Evolutionary conservation across 129 eudicot genomes (phyloP), one percentile per base, ranked within the genome.

Genomic region (Mikania micrantha): DNA sequence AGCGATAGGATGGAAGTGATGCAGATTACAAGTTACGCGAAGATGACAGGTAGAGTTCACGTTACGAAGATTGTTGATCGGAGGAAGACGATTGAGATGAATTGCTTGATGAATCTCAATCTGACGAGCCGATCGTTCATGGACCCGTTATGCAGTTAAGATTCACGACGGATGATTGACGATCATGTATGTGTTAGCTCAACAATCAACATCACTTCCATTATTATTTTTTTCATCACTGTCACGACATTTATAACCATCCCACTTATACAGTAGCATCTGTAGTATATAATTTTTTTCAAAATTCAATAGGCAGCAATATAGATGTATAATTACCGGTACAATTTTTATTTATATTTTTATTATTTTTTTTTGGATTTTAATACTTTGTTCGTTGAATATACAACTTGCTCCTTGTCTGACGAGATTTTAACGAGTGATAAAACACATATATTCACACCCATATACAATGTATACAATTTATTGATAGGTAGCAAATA

Each of bases 1-100:
- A 34, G 54, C 25, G 64, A 52, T 8, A 36, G 38, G 9, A 41
- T 12, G 31, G 77, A 72, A 12, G 21, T 41, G 64, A 58, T 76
- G 64, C 59, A 74, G 61, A 53, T 82, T 25, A 59, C 9, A 25
- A 81, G 83, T 16, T 71, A 60, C 22, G 79, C 74, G 29, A 24
- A 32, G 58, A 73, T 82, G 67, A 60, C 74, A 1, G 90, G 86
- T 25, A 73, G 73, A 71, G 78, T 85, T 31, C 81, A 69, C 5
- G 70, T 81, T 27, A 25, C 67, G 56, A 54, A 53, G 59, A 21
- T 34, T 5, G 60, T 80, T 0, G 60, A 54, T 34, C 54, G 52
- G 67, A 62, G 50, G 19, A 64, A 32, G 24, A 60, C 50, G 10
- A 80, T 78, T 12, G 66, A 73, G 48, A 36, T 79, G 85, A 80